These are phyloP conservation scores for Microstegium vimineum DNA, from an alignment of 176 grass and related monocot genomes.

Conservation along the genomic window DNA sequence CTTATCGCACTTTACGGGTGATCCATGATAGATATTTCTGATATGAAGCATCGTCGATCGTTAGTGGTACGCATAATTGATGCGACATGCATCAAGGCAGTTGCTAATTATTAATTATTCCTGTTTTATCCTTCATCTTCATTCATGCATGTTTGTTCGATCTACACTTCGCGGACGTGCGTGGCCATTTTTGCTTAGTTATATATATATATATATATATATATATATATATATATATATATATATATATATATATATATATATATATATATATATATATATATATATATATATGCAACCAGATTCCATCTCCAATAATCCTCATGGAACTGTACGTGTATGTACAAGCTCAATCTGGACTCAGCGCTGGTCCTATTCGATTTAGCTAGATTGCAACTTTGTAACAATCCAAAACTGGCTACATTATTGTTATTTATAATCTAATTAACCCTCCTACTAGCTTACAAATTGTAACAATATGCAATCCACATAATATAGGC, in stretches of 20 bases:
- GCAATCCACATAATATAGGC: too few species aligned
- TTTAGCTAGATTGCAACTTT: background rate
- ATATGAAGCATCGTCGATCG: background rate
- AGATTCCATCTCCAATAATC: background rate
- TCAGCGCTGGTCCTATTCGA: background rate
- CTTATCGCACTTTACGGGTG: background rate
- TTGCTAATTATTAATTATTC: background rate
- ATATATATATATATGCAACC: too few species aligned
- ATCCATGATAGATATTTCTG: constrained; percentile 8
- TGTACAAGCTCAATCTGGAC: background rate
- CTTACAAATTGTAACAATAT: too few species aligned
- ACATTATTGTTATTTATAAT: too few species aligned
- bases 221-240: too few species aligned
- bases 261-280: too few species aligned
- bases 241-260: too few species aligned
- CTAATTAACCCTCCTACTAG: too few species aligned
- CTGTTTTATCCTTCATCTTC: background rate
- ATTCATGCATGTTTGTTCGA: constrained; percentile 7
- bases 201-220: too few species aligned
- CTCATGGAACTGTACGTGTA: background rate
- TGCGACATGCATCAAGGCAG: background rate
- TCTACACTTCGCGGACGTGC: background rate
- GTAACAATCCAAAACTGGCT: too few species aligned
- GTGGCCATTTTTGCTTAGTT: constrained; percentile 7
- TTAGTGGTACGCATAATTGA: constrained; percentile 18